Evolutionary conservation across 2,329 filamentous ascomycete species (phyloP), one percentile per base, ranked within the genome.

Genomic region (Ploettnerulaceae sp.): DNA sequence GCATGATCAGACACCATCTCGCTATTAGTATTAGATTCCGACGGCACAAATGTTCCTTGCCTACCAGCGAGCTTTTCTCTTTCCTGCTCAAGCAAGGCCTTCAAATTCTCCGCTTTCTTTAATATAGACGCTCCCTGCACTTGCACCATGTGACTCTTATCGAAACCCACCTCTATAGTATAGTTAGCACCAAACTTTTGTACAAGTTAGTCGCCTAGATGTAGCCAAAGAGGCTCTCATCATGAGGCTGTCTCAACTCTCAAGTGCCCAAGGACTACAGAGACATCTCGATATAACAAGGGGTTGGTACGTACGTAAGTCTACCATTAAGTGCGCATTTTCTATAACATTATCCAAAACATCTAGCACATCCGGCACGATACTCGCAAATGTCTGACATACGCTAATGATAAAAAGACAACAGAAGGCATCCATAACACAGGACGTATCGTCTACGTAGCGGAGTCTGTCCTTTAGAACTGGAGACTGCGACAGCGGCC

Each of bases 391-490:
- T 5, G 39, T 20, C 29, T 48, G 46, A 14, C 40, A 48, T 14
- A 37, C 36, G 3, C 33, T 34, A 4, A 48, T 15, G 31, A 48
- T 35, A 14, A 48, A 48, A 8, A 48, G 35, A n/a, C 39, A 43
- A 21, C 46, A 48, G 21, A 44, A 48, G 1, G 46, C 39, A 12
- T 39, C 12, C 39, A 44, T 39, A 6, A 48, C 42, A n/a, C 39
- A 48, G 6, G 46, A 26, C 11, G 39, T 21, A 33, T 48, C 46
- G 15, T 48, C 46, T 7, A 44, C 46, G 22, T 39, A 48, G 1
- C 46, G 46, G 2, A 48, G 40, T 15, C 34, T 48, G 15, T 48
- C 46, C 35, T 48, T 48, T 18, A 44, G 32, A 17, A 48, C 35
- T 5, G 46, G n/a, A n/a, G 39, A 5, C 46, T 41, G 21, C 46